Conservation (phyloP, 257 asterid species). For the Ligustrum vulgare region DNA sequence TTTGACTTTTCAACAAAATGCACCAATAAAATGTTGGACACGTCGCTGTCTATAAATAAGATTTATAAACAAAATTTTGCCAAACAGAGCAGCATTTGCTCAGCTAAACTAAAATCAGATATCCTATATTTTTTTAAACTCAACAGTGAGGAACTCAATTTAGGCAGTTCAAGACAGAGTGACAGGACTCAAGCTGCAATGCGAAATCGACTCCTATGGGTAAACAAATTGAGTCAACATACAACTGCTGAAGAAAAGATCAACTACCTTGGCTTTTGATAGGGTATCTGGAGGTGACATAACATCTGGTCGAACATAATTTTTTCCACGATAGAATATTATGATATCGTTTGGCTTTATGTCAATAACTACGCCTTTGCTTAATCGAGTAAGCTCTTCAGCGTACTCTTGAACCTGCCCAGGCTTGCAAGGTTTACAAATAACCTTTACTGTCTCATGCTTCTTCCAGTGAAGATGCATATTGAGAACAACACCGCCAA, state of each 20-base stretch:
- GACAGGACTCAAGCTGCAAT: constrained; percentile 20
- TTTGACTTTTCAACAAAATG: too few species aligned
- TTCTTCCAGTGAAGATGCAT: constrained; percentile 99
- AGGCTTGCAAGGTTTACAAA: constrained; percentile 88
- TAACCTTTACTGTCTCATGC: constrained; percentile 88
- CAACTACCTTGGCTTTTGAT: constrained; percentile 84
- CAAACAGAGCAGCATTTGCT: not conserved
- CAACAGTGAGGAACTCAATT: not conserved
- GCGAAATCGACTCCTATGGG: not conserved
- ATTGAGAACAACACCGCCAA: constrained; percentile 96
- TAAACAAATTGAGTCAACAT: constrained; percentile 3
- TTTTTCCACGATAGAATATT: constrained; percentile 84
- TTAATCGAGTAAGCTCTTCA: constrained; percentile 79
- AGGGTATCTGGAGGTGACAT: constrained; percentile 90
- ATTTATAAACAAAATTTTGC: too few species aligned
- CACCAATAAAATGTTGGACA: too few species aligned
- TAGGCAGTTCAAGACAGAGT: not conserved
- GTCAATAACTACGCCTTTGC: constrained; percentile 78
- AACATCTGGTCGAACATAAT: constrained; percentile 78
- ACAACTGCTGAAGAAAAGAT: not conserved
- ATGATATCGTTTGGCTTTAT: constrained; percentile 69
- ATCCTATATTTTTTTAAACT: not conserved
- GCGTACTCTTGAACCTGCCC: constrained; percentile 85
- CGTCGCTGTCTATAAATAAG: too few species aligned
- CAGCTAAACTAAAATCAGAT: not conserved